Conservation (phyloP, 2,329 filamentous ascomycete species). For the Colletotrichum sp. region DNA sequence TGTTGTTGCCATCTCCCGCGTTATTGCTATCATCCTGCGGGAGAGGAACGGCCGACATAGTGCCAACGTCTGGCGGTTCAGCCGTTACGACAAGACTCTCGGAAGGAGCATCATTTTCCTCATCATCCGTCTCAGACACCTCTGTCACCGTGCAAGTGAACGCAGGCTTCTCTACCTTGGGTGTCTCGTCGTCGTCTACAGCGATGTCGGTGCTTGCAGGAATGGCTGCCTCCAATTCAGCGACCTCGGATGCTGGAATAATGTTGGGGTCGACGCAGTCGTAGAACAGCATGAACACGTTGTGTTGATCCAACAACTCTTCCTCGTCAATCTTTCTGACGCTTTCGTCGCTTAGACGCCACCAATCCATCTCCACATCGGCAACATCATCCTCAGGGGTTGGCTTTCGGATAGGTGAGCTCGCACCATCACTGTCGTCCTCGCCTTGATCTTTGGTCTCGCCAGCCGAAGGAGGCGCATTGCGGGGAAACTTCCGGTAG, state of each 20-base stretch:
- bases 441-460: slow-evolving; percentile 32
- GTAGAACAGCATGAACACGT: slow-evolving; percentile 98
- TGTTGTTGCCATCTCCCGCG: not conserved
- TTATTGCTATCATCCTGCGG: not conserved
- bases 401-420: slow-evolving; percentile 24
- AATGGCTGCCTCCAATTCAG: not conserved
- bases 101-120: not conserved
- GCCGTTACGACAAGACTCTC: not conserved
- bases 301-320: slow-evolving; percentile 75
- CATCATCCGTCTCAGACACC: not conserved
- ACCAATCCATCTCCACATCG: slow-evolving; percentile 70
- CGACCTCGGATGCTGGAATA: slow-evolving; percentile 41
- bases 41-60: not conserved
- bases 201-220: not conserved
- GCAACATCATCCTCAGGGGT: slow-evolving; percentile 1
- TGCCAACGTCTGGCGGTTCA: not conserved
- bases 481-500: slow-evolving; percentile 73
- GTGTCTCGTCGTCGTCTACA: slow-evolving; percentile 12
- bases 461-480: slow-evolving; percentile 18
- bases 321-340: slow-evolving; percentile 78
- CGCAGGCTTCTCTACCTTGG: slow-evolving; percentile 1
- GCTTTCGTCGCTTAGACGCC: slow-evolving; percentile 88
- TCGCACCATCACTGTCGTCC: slow-evolving; percentile 21
- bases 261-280: slow-evolving; percentile 69
- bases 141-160: slow-evolving; percentile 17